A percentile compares a stretch with the other conserved stretches of the same genome.
phyloP scores from a whole-genome alignment of 192 early-diverging fungal genomes.

The Podila epigama region DNA sequence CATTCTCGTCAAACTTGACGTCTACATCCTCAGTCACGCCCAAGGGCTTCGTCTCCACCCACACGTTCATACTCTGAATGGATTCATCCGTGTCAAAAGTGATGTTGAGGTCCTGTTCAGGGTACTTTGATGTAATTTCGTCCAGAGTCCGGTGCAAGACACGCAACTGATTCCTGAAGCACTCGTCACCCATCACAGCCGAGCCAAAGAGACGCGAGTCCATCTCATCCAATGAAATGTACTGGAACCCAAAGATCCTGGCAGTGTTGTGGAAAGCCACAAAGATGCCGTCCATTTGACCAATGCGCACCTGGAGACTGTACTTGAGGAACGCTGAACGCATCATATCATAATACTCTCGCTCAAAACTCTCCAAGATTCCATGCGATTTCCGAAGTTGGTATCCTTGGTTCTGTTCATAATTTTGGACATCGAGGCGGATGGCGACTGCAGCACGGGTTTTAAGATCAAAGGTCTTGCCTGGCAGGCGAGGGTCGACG shows the following conservation, averaged over 20 bases:
- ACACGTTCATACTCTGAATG: constrained; percentile 46
- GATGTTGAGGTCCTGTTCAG: constrained; percentile 54
- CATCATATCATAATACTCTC: constrained; percentile 94
- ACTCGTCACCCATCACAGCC: constrained; percentile 68
- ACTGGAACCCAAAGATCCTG: constrained; percentile 94
- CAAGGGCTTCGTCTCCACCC: constrained; percentile 46
- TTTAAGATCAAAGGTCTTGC: constrained; percentile 91
- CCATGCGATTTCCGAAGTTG: constrained; percentile 72
- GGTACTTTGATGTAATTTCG: constrained; percentile 62
- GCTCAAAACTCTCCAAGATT: constrained; percentile 81
- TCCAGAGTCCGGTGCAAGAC: constrained; percentile 73
- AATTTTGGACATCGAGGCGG: constrained; percentile 82
- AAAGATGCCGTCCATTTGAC: constrained; percentile 95
- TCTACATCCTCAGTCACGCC: constrained; percentile 13
- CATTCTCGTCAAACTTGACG: constrained; percentile 24
- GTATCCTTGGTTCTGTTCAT: constrained; percentile 74
- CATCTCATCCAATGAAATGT: constrained; percentile 84
- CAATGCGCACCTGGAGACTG: constrained; percentile 92
- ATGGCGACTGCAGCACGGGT: constrained; percentile 85
- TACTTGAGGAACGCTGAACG: constrained; percentile 91
- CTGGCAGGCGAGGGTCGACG: constrained; percentile 73
- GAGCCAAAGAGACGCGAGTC: constrained; percentile 81
- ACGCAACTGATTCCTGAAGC: constrained; percentile 70
- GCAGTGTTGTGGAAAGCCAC: constrained; percentile 93
- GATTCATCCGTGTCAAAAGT: constrained; percentile 49